Base-by-base conservation (phyloP, 331 rosid genomes). In the Rhamnella rubrinervis region DNA sequence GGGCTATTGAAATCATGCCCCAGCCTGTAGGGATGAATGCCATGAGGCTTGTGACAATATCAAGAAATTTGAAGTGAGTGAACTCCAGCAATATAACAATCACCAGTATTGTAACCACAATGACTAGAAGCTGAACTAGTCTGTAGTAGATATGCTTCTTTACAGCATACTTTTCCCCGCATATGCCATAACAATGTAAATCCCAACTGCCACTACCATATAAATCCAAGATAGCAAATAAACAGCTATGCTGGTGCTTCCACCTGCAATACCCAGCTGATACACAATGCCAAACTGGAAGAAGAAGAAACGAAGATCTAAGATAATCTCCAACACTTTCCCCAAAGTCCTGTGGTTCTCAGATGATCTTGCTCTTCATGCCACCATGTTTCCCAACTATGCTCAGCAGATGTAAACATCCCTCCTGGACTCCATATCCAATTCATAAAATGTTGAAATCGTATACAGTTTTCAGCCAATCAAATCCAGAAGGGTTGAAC, bases 331-430 rank as follows among this genome's bases (percentile, higher is more conserved):
- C 86, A 90, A 73, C 38, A 93, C 81, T 78, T 93, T 93, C 65
- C 97, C 98, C 98, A 93, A 65, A 93, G 88, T 57, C 98, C 98
- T 3, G 98, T 93, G 47, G 93, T 86, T 83, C 81, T 85, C 53
- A 90, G 73, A 85, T 93, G 98, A 76, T 85, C 96, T 76, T 93
- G 96, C 76, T 93, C 98, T 70, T 93, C 97, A 15, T 80, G 70
- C 97, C 98, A 93, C 98, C 98, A 93, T 65, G 90, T 78, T 81
- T 86, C 93, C 98, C 98, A 93, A 90, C 98, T 88, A 67, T 74
- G 77, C 58, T 90, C 98, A 50, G 88, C 87, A 70, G 87, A 85
- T 50, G 76, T 66, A 73, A 88, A 88, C 23, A 76, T 77, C 63
- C 96, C 97, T 47, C 98, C 90, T 0, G 89, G 76, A 78, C 63